These are phyloP conservation scores for Claviceps citrina DNA, from an alignment of 2,329 filamentous ascomycete species.

Conservation along the genomic window DNA sequence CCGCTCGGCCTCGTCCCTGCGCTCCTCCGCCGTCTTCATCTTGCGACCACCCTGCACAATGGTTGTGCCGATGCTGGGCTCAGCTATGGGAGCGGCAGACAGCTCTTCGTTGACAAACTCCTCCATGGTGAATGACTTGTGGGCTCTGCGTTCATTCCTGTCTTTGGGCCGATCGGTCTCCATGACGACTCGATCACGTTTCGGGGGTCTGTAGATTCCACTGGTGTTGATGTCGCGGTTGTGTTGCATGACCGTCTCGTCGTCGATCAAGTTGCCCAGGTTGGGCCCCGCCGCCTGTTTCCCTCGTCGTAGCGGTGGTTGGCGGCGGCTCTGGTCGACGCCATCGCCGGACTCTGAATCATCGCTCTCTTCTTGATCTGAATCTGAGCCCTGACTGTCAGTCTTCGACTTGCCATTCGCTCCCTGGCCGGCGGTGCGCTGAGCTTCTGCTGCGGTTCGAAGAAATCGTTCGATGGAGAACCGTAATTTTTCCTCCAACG, in stretches of 20 bases:
- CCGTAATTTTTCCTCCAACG: constrained; percentile 75
- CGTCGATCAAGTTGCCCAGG: constrained; percentile 18
- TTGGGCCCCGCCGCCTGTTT: constrained; percentile 19
- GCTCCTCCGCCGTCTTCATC: constrained; percentile 62
- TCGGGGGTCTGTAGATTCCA: constrained; percentile 77
- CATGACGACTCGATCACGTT: constrained; percentile 76
- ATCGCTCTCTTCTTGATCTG: constrained; percentile 21
- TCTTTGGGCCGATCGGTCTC: constrained; percentile 49
- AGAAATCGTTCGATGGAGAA: constrained; percentile 95
- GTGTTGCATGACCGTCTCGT: constrained; percentile 15
- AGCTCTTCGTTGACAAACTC: constrained; percentile 83
- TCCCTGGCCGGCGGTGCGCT: constrained; percentile 24
- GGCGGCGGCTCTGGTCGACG: not conserved
- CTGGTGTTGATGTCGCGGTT: constrained; percentile 27
- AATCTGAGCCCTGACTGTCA: not conserved
- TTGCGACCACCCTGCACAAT: constrained; percentile 66
- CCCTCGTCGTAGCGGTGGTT: constrained; percentile 7
- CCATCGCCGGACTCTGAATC: constrained; percentile 12
- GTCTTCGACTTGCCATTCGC: constrained; percentile 15
- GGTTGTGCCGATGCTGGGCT: constrained; percentile 84
- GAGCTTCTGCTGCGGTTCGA: constrained; percentile 64
- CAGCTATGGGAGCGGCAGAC: constrained; percentile 61
- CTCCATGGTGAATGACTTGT: constrained; percentile 73
- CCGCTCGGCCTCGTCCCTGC: constrained; percentile 62
- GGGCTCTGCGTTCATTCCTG: constrained; percentile 43